Evolutionary conservation across 2,329 filamentous ascomycete genomes (phyloP).

Genomic region (Hypoxylon rubiginosum): DNA sequence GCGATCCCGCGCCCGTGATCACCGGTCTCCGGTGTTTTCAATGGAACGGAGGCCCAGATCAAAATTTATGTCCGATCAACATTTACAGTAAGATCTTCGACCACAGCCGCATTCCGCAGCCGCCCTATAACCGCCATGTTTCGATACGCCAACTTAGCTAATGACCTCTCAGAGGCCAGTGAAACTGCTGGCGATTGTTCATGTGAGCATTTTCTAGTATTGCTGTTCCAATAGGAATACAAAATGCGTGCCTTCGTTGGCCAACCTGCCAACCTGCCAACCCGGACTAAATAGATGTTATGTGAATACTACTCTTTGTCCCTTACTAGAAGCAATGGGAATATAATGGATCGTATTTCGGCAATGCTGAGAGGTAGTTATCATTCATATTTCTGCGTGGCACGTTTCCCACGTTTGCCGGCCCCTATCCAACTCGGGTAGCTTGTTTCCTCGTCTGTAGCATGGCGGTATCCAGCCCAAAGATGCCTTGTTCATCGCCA

Average conservation of each 20-base stretch:
- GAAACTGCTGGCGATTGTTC: conserved; percentile 13
- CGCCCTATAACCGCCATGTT: conserved; percentile 6
- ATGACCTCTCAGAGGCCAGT: not conserved
- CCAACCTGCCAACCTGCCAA: too few relatives aligned
- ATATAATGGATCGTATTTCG: not conserved
- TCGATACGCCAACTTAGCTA: conserved; percentile 8
- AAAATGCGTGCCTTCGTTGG: too few relatives aligned
- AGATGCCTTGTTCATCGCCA: not conserved
- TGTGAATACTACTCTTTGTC: not conserved
- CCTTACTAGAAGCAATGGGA: not conserved
- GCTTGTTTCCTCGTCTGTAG: not conserved
- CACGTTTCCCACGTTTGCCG: not conserved
- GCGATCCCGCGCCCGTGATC: not conserved
- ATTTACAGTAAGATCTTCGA: conserved; percentile 27
- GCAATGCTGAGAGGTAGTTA: not conserved
- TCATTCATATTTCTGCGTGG: not conserved
- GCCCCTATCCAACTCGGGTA: not conserved
- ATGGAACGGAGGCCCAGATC: not conserved
- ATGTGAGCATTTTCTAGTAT: conserved; percentile 2
- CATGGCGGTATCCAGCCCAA: not conserved
- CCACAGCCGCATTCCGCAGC: conserved; percentile 24
- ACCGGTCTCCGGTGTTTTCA: not conserved
- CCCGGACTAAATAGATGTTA: not conserved
- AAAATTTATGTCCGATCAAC: not conserved
- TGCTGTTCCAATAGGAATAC: conserved; percentile 3